Base-by-base conservation (phyloP, 352 stramenopile species). In the Peronospora farinosa region DNA sequence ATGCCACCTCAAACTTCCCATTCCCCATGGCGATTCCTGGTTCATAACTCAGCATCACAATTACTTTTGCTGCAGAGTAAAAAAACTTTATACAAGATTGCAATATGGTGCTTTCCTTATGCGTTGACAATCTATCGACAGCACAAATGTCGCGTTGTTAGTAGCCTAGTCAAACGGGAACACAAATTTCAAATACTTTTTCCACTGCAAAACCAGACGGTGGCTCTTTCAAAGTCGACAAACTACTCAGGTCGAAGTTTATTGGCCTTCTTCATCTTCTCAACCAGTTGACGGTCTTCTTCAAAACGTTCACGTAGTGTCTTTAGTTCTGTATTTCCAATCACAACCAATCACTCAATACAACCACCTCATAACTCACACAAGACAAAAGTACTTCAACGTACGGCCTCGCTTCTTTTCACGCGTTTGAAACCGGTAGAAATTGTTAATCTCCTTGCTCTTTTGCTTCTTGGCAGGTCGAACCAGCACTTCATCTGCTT, bases 391-490 rank as follows among this genome's bases (percentile, higher is more conserved):
- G n/a, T n/a, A 27, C 15, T 21, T 16, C 36, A 27, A 27, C 23
- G 58, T 70, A 92, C 81, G 82, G 39, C 78, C 77, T 65, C 82
- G 78, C 55, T 90, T 90, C 60, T 86, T 87, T 64, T 93, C 82
- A 44, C 82, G 74, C 46, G 84, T 82, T 57, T 93, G 82, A 66
- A 93, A 93, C 23, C 79, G 75, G 55, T 93, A 93, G 43, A 93
- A 93, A 55, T 91, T 79, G 19, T 76, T 51, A 17, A 88, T 53
- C 47, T 91, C 78, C 56, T 93, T 93, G 43, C 61, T 63, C 63
- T 93, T 93, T 41, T 87, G 75, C 53, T 88, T 93, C 77, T 91
- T 93, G 6, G 69, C 66, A 1, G 75, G 77, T 27, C 65, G 66
- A 2, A 54, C 50, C 28, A 86, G 45, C n/a, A 80, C 61, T 6